Percentiles rank a stretch among this genome's conserved stretches.
phyloP scores from a whole-genome alignment of 106 monocot species.

The Dendrobium nobile region DNA sequence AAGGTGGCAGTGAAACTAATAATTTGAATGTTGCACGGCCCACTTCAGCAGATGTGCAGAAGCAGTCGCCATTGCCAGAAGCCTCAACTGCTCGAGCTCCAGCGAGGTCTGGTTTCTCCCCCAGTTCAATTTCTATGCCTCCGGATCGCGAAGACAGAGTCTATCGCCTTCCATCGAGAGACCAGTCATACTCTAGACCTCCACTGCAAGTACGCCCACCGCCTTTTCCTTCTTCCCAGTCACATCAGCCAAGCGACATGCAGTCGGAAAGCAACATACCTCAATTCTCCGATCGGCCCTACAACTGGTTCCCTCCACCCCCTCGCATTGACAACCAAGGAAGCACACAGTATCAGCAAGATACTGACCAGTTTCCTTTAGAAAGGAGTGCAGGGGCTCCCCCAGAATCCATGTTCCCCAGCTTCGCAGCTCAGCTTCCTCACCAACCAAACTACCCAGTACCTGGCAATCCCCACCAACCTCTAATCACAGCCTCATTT shows the following conservation, averaged over 20 bases:
- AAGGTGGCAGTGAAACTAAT: slow-evolving; percentile 38
- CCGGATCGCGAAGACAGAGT: slow-evolving; percentile 52
- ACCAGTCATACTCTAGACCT: slow-evolving; percentile 38
- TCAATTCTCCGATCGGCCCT: slow-evolving; percentile 33
- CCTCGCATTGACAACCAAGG: neutral
- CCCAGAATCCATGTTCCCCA: slow-evolving; percentile 31
- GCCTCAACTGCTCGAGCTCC: slow-evolving; percentile 68
- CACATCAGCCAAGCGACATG: slow-evolving; percentile 27
- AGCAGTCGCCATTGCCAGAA: slow-evolving; percentile 51
- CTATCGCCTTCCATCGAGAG: slow-evolving; percentile 45
- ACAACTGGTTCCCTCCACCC: slow-evolving; percentile 33
- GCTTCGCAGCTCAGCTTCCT: slow-evolving; percentile 17
- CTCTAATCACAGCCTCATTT: slow-evolving; percentile 20
- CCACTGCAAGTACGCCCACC: slow-evolving; percentile 29
- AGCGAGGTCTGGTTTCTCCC: slow-evolving; percentile 42
- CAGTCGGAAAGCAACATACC: slow-evolving; percentile 31
- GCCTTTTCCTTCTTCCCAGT: slow-evolving; percentile 27
- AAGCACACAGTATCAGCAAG: slow-evolving; percentile 4
- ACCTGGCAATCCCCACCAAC: slow-evolving; percentile 31
- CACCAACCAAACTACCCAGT: slow-evolving; percentile 38
- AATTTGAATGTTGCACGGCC: slow-evolving; percentile 26
- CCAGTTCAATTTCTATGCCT: slow-evolving; percentile 47
- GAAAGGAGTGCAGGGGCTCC: slow-evolving; percentile 25
- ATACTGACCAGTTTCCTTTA: slow-evolving; percentile 21
- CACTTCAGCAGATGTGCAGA: slow-evolving; percentile 40